Evolutionary conservation across 495 filamentous ascomycete genomes (phyloP).

Genomic region (Aspergillus baeticus): DNA sequence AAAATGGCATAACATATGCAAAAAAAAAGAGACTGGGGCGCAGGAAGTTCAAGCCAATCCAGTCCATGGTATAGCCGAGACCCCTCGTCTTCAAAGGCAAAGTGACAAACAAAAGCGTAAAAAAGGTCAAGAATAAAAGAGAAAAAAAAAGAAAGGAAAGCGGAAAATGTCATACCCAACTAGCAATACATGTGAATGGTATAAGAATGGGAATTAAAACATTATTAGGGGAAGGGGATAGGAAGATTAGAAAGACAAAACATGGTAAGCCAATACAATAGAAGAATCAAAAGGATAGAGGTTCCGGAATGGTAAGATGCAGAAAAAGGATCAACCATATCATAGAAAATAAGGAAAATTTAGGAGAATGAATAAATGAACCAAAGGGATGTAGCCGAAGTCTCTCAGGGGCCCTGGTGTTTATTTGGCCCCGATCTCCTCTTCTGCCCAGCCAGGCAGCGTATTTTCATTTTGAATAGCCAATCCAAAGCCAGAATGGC

Average conservation of each 20-base stretch:
- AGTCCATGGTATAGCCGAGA: constrained; percentile 24
- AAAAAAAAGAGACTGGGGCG: constrained; percentile 19
- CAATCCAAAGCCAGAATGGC: constrained; percentile 58
- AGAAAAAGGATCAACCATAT: constrained; percentile 26
- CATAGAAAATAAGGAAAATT: constrained; percentile 9
- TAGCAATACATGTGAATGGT: constrained; percentile 46
- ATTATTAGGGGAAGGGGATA: constrained; percentile 30
- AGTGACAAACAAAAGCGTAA: constrained; percentile 16
- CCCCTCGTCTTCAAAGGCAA: constrained; percentile 18
- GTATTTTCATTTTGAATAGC: constrained; percentile 63
- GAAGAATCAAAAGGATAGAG: constrained; percentile 21
- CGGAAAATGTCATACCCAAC: constrained; percentile 38
- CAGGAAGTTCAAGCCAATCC: constrained; percentile 23
- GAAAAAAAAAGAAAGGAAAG: constrained; percentile 18
- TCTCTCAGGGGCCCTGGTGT: constrained; percentile 13
- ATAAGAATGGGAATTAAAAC: constrained; percentile 33
- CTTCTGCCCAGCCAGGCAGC: constrained; percentile 66
- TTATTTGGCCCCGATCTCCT: constrained; percentile 59
- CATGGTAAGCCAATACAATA: constrained; percentile 16
- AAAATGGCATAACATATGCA: constrained; percentile 30
- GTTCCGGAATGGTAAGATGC: constrained; percentile 17
- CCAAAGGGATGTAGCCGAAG: constrained; percentile 23
- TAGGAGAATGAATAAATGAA: constrained; percentile 15
- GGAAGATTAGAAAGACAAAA: constrained; percentile 18
- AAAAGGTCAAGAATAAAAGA: constrained; percentile 16